phyloP scores from a whole-genome alignment of 73 alveolate genomes.

The Paramecium bursaria region DNA sequence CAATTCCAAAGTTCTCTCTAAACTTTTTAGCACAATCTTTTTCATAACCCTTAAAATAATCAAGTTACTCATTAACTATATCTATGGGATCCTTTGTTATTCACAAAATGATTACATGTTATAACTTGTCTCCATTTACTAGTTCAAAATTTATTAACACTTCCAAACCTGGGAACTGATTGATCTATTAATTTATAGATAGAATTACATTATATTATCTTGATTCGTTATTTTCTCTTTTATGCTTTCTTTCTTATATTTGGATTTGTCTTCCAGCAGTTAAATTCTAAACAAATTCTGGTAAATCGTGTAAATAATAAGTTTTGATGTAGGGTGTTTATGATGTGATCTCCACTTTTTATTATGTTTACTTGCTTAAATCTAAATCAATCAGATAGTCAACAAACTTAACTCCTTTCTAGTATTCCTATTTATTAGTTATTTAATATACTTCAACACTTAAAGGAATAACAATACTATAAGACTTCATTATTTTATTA shows the following conservation, averaged over 20 bases:
- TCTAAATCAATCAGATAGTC: conserved; percentile 53
- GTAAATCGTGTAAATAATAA: conserved; percentile 9
- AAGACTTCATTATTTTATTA: neutral
- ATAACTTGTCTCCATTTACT: too few species aligned
- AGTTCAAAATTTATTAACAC: neutral
- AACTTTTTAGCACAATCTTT: conserved; percentile 49
- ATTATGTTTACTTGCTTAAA: conserved; percentile 32
- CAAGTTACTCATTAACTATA: conserved; percentile 51
- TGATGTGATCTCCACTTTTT: conserved; percentile 8
- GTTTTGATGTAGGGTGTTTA: conserved; percentile 26
- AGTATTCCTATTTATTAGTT: neutral
- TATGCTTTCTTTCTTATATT: neutral
- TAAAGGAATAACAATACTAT: conserved; percentile 38
- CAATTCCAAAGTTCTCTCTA: conserved; percentile 39
- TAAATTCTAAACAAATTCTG: neutral
- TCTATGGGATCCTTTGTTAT: too few species aligned
- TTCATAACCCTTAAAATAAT: conserved; percentile 69
- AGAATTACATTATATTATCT: neutral
- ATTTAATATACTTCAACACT: conserved; percentile 49
- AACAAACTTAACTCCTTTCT: conserved; percentile 36
- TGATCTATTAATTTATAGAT: neutral
- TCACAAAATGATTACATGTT: too few species aligned
- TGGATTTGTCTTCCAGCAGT: neutral
- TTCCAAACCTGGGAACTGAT: conserved; percentile 13
- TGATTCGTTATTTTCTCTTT: neutral